A percentile compares a stretch with the other conserved stretches of the same genome.
Evolutionary conservation across 768 basidiomycete genomes (phyloP).

Genomic region (Boletus huronensis): DNA sequence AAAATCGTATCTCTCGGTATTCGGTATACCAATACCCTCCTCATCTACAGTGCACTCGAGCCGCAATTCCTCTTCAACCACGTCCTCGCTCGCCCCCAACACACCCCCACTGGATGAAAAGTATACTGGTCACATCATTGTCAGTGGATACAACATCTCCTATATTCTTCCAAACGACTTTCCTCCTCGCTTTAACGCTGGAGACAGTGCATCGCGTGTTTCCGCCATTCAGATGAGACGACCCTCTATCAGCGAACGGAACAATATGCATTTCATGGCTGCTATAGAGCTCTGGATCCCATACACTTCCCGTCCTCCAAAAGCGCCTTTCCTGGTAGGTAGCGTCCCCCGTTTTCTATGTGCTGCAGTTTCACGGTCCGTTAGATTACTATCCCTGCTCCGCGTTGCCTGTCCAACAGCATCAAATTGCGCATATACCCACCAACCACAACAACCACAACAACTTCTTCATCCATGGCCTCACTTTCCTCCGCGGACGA

Average conservation of each 20-base stretch:
- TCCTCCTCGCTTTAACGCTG: slow-evolving; percentile 28
- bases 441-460: slow-evolving; percentile 46
- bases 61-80: slow-evolving; percentile 37
- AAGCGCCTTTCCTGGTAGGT: slow-evolving; percentile 70
- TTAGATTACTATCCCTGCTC: slow-evolving; percentile 73
- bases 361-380: slow-evolving; percentile 6
- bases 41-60: slow-evolving; percentile 30
- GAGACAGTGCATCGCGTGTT: slow-evolving; percentile 21
- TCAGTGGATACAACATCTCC: slow-evolving; percentile 73
- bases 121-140: slow-evolving; percentile 72
- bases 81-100: slow-evolving; percentile 24
- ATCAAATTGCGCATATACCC: slow-evolving; percentile 74
- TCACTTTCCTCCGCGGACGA: slow-evolving; percentile 77
- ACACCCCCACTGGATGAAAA: slow-evolving; percentile 54
- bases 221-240: slow-evolving; percentile 41
- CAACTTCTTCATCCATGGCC: slow-evolving; percentile 57
- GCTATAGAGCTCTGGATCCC: slow-evolving; percentile 77
- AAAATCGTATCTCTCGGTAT: slow-evolving; percentile 58
- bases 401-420: slow-evolving; percentile 74
- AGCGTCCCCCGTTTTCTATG: neutral
- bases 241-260: slow-evolving; percentile 53
- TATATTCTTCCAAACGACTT: slow-evolving; percentile 74
- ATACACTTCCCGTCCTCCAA: slow-evolving; percentile 61
- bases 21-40: slow-evolving; percentile 40
- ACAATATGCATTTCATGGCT: slow-evolving; percentile 71